phyloP scores from a whole-genome alignment of 768 basidiomycete species.

The Favolaschia claudopus region DNA sequence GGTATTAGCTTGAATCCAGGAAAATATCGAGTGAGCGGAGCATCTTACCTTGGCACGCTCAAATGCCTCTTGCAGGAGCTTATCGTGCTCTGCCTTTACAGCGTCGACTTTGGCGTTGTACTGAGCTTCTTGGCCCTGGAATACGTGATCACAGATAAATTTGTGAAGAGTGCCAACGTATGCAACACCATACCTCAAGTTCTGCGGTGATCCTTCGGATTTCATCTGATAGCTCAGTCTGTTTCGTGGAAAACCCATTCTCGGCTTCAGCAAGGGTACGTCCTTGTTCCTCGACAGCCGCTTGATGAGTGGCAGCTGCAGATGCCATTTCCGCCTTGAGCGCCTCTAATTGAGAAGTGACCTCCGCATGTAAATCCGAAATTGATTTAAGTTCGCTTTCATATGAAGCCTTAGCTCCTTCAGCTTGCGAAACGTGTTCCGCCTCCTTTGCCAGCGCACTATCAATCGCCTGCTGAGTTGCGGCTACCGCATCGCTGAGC shows the following conservation, averaged over 20 bases:
- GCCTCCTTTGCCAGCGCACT: conserved; percentile 56
- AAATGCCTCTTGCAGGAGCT: conserved; percentile 72
- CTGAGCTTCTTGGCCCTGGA: conserved; percentile 71
- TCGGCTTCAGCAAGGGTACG: conserved; percentile 61
- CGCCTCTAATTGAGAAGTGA: conserved; percentile 51
- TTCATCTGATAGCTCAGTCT: conserved; percentile 61
- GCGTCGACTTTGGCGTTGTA: conserved; percentile 72
- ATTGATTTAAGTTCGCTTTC: conserved; percentile 54
- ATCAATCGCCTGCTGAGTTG: conserved; percentile 56
- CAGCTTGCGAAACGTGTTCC: conserved; percentile 48
- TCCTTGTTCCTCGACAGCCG: conserved; percentile 55
- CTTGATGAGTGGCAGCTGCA: conserved; percentile 56
- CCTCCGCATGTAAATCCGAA: conserved; percentile 50
- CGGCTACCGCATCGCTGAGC: conserved; percentile 53
- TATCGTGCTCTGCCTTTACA: conserved; percentile 70
- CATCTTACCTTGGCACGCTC: conserved; percentile 75
- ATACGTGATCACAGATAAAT: neutral
- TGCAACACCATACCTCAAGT: conserved; percentile 61
- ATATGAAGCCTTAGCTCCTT: conserved; percentile 52
- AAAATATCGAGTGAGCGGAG: neutral
- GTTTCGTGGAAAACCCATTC: conserved; percentile 53
- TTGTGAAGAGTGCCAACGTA: neutral
- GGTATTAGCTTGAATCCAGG: conserved; percentile 23
- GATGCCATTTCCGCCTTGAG: conserved; percentile 56
- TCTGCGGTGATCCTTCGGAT: conserved; percentile 64